Conservation (phyloP, 768 basidiomycete genomes). For the Suillus hirtellus region DNA sequence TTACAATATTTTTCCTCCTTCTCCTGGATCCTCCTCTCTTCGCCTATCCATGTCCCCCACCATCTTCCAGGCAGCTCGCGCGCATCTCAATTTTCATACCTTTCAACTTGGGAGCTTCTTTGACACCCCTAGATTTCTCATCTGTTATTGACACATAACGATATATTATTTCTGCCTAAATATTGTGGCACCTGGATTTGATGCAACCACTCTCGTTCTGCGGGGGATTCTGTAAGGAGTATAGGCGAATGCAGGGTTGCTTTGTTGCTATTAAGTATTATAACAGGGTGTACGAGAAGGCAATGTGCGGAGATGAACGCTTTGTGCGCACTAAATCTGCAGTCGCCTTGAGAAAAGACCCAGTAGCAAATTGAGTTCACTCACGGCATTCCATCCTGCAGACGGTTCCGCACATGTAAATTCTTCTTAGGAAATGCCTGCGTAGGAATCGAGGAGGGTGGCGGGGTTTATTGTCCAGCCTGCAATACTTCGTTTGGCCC, state of each 20-base stretch:
- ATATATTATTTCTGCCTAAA: constrained; percentile 75
- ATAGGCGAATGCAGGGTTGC: constrained; percentile 67
- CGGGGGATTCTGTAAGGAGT: constrained; percentile 70
- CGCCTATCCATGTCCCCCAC: too few species aligned
- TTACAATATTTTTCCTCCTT: too few species aligned
- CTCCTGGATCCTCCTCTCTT: too few species aligned
- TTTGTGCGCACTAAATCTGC: constrained; percentile 58
- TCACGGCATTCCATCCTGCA: constrained; percentile 76
- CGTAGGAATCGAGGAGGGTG: constrained; percentile 60
- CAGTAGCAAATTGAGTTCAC: constrained; percentile 29
- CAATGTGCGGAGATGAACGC: constrained; percentile 56
- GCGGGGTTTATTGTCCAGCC: constrained; percentile 54
- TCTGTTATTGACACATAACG: constrained; percentile 30
- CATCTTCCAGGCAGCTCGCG: too few species aligned
- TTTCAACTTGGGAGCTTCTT: too few species aligned
- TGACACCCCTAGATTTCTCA: too few species aligned
- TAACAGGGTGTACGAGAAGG: constrained; percentile 71
- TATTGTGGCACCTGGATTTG: constrained; percentile 68
- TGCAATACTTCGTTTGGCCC: constrained; percentile 61
- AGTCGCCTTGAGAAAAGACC: background rate
- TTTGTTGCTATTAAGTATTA: constrained; percentile 58
- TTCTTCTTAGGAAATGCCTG: constrained; percentile 25
- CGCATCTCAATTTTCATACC: too few species aligned
- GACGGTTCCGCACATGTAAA: constrained; percentile 69
- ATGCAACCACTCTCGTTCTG: constrained; percentile 85